Conservation (phyloP, 2,329 filamentous ascomycete species). For the Aspergillus floridensis region DNA sequence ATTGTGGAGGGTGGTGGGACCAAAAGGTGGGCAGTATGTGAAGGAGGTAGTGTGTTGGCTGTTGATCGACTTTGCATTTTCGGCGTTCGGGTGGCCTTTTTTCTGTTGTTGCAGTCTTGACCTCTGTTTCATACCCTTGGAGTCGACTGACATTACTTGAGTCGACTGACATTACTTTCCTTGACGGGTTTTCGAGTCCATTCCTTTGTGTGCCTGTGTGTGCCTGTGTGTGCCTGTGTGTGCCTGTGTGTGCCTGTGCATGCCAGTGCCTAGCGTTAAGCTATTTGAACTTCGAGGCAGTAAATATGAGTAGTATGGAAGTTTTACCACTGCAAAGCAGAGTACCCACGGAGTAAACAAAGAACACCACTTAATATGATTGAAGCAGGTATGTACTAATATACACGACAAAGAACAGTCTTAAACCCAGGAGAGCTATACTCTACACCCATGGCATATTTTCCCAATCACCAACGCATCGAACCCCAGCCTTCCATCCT, state of each 20-base stretch:
- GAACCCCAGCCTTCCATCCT: too few species aligned
- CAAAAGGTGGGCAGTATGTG: constrained; percentile 13
- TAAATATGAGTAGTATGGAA: not conserved
- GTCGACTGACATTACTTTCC: constrained; percentile 21
- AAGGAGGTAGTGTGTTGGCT: constrained; percentile 8
- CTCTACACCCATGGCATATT: too few species aligned
- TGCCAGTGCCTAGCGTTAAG: not conserved
- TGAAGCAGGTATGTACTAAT: too few species aligned
- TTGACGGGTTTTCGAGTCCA: constrained; percentile 27
- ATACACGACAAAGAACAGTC: too few species aligned
- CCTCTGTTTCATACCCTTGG: constrained; percentile 16
- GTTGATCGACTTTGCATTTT: constrained; percentile 36
- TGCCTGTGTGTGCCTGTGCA: constrained; percentile 3
- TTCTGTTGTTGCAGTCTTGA: constrained; percentile 15
- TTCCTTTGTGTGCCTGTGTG: constrained; percentile 22
- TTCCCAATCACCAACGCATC: too few species aligned
- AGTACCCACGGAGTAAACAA: too few species aligned
- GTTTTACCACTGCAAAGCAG: not conserved
- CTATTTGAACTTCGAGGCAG: not conserved
- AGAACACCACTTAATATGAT: too few species aligned
- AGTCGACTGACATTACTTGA: constrained; percentile 20
- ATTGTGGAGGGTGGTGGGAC: constrained; percentile 4
- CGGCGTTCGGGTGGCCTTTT: constrained; percentile 36
- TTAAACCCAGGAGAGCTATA: too few species aligned
- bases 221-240: constrained; percentile 1